Base-by-base conservation (phyloP, 345 rosid species). In the Aquilaria sinensis region DNA sequence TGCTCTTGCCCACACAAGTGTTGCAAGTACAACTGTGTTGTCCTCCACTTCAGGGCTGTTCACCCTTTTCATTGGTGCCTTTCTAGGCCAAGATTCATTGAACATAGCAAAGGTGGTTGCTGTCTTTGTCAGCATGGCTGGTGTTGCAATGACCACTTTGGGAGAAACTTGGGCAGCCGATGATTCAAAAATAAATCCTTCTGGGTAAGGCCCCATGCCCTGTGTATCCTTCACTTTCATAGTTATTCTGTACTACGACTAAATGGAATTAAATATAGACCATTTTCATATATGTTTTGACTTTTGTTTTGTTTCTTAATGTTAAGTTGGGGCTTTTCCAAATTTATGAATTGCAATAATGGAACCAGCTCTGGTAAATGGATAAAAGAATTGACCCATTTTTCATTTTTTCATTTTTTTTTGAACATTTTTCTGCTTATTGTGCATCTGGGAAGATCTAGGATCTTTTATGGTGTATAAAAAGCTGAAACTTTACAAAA, bases 151-250 rank as follows among this genome's bases (percentile, higher is more conserved):
- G 99, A 91, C 97, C 15, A 84, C 99, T 33, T 77, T 94, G 4
- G 99, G 98, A 53, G 89, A 95, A 75, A 91, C 96, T 30, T 91
- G 99, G 99, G 97, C 97, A 37, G 78, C 96, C 10, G 99, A 95
- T 31, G 97, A 89, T 2, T 72, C 92, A 3, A 80, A 81, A 51
- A 55, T 81, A 53, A 84, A 65, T 65, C 70, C 90, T 64, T 78
- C 92, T 10, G 49, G 9, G 98, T 90, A 77, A 87, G 90, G 70
- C 55, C 46, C 14, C 32, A 46, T 37, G 34, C 45, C 30, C 5
- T 33, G 30, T 53, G 58, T 23, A 32, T 57, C 56, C 12, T 55
- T 54, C 12, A 29, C 23, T 23, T 23, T 23, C 43, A 14, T 58
- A 49, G 61, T 12, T 60, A 45, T 52, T 51, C 15, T 9, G 56